Percentiles rank a stretch among this genome's conserved stretches.
Conservation (phyloP, 2,329 filamentous ascomycete genomes). For the Cladosporium sp. region DNA sequence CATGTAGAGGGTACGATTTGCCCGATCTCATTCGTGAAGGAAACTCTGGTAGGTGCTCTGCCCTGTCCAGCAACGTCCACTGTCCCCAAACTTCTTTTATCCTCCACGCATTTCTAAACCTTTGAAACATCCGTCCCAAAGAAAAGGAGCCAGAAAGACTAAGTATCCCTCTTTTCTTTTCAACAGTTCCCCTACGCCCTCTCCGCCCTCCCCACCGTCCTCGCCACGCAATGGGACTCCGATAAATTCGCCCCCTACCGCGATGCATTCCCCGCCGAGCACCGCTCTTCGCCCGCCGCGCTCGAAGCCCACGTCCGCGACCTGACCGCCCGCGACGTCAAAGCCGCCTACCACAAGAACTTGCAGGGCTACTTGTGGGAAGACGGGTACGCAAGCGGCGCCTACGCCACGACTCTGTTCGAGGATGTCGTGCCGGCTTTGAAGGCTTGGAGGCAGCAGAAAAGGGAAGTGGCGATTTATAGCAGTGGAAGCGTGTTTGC, state of each 20-base stretch:
- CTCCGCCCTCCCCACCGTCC: constrained; percentile 58
- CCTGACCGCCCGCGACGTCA: constrained; percentile 68
- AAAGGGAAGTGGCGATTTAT: constrained; percentile 66
- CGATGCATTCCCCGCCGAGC: constrained; percentile 65
- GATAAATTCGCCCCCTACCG: constrained; percentile 63
- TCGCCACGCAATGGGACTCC: constrained; percentile 64
- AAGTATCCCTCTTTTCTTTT: neutral
- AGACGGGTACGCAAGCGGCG: constrained; percentile 65
- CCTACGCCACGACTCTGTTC: constrained; percentile 69
- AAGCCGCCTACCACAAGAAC: constrained; percentile 71
- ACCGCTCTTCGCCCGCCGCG: constrained; percentile 54
- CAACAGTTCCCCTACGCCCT: constrained; percentile 74
- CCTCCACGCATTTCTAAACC: neutral
- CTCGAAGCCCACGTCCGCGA: constrained; percentile 66
- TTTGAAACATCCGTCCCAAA: neutral
- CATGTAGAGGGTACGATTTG: constrained; percentile 72
- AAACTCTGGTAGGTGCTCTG: constrained; percentile 64
- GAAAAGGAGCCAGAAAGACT: neutral
- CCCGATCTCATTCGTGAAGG: constrained; percentile 79
- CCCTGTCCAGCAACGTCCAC: neutral
- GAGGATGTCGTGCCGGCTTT: constrained; percentile 60
- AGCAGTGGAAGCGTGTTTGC: constrained; percentile 76
- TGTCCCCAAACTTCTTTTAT: neutral
- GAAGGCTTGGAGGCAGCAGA: constrained; percentile 52
- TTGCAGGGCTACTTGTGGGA: constrained; percentile 78